These are phyloP conservation scores for Conoideocrella luteorostrata DNA, from an alignment of 2,329 filamentous ascomycete species.

Conservation along the genomic window DNA sequence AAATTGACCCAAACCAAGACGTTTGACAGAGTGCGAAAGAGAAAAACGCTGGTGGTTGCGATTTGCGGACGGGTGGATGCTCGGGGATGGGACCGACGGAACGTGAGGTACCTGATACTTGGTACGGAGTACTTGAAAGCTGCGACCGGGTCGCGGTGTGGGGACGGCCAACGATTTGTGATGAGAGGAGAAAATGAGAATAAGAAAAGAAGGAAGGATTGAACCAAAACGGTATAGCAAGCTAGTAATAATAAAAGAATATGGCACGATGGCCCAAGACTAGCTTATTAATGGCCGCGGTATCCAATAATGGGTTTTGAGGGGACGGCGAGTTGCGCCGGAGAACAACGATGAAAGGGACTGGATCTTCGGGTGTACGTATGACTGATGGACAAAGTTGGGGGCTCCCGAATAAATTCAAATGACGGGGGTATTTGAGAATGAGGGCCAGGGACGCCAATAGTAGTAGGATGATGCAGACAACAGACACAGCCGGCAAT, in stretches of 20 bases:
- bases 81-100: background rate
- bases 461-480: too few relatives aligned
- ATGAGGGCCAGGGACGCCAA: too few relatives aligned
- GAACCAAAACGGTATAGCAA: background rate
- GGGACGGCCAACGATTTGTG: conserved; percentile 1
- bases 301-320: too few relatives aligned
- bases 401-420: too few relatives aligned
- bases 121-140: conserved; percentile 1
- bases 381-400: too few relatives aligned
- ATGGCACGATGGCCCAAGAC: too few relatives aligned
- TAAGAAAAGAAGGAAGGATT: background rate
- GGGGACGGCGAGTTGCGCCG: too few relatives aligned
- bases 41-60: conserved; percentile 2
- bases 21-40: background rate
- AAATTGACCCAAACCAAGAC: conserved; percentile 3
- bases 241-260: background rate
- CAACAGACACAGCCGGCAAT: too few relatives aligned
- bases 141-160: background rate
- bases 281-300: too few relatives aligned
- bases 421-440: too few relatives aligned
- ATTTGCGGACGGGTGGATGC: background rate
- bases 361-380: too few relatives aligned
- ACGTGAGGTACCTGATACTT: conserved; percentile 6
- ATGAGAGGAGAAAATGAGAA: background rate
- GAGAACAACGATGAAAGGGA: too few relatives aligned